Percentiles rank a stretch among this genome's conserved stretches.
phyloP scores from a whole-genome alignment of 257 asterid genomes.

The Primulina huaijiensis region DNA sequence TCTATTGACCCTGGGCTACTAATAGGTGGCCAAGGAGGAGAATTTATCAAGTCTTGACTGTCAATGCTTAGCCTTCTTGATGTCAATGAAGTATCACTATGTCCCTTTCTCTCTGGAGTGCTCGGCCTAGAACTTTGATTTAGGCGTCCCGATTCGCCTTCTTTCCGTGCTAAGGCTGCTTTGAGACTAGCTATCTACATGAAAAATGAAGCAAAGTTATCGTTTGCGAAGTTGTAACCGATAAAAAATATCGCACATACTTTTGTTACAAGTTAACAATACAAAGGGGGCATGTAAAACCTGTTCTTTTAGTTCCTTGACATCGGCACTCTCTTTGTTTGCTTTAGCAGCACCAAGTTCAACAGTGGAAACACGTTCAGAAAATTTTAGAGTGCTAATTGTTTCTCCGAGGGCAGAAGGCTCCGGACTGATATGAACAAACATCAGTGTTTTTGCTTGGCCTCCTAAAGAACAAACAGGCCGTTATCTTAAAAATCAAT shows the following conservation, averaged over 20 bases:
- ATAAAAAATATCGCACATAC: no score
- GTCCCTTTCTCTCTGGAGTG: slow-evolving; percentile 49
- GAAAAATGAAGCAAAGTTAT: not conserved
- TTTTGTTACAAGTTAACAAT: no score
- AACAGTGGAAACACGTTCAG: slow-evolving; percentile 80
- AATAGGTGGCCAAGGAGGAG: slow-evolving; percentile 40
- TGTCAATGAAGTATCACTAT: no score
- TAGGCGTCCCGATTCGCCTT: slow-evolving; percentile 41
- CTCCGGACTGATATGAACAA: slow-evolving; percentile 85
- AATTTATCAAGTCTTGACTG: no score
- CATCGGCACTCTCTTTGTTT: slow-evolving; percentile 67
- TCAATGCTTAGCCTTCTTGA: no score
- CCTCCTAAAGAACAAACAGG: slow-evolving; percentile 49
- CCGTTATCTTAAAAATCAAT: slow-evolving; percentile 11
- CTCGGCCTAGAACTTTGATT: slow-evolving; percentile 31
- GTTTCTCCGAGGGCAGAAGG: slow-evolving; percentile 72
- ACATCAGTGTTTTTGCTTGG: slow-evolving; percentile 84
- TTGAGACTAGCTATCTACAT: slow-evolving; percentile 63
- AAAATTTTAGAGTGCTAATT: slow-evolving; percentile 80
- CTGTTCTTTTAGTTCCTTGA: slow-evolving; percentile 81
- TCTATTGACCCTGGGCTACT: slow-evolving; percentile 36
- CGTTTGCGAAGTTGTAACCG: no score
- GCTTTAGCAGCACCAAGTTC: slow-evolving; percentile 80
- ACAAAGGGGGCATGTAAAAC: slow-evolving; percentile 25
- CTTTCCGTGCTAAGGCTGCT: slow-evolving; percentile 68